Evolutionary conservation across 2,329 filamentous ascomycete genomes (phyloP).

Genomic region (Exophiala bonariae): DNA sequence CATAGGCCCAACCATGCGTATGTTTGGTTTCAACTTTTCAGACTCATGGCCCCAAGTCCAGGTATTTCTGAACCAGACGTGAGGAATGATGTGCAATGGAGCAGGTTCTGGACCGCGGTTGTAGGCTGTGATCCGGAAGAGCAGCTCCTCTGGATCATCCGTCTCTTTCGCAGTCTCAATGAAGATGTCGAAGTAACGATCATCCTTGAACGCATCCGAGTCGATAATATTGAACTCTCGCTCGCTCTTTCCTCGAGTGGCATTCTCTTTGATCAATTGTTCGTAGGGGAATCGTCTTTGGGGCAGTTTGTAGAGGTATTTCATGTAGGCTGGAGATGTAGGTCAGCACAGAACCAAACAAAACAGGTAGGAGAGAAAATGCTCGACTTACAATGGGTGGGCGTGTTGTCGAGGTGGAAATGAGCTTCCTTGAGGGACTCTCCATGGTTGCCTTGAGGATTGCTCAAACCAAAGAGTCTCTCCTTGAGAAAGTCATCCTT

Average conservation of each 20-base stretch:
- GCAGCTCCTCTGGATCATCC: constrained; percentile 85
- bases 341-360: constrained; percentile 17
- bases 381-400: constrained; percentile 52
- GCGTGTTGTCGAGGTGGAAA: constrained; percentile 94
- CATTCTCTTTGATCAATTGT: constrained; percentile 82
- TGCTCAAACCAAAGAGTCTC: constrained; percentile 89
- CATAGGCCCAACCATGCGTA: constrained; percentile 65
- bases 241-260: constrained; percentile 70
- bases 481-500: constrained; percentile 95
- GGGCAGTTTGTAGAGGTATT: constrained; percentile 96
- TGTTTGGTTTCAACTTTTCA: constrained; percentile 74
- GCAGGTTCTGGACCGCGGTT: constrained; percentile 90
- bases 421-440: constrained; percentile 96
- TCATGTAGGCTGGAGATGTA: constrained; percentile 72
- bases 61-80: constrained; percentile 96
- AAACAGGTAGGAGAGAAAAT: not conserved
- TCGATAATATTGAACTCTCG: constrained; percentile 90
- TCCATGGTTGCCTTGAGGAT: constrained; percentile 95
- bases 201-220: constrained; percentile 82
- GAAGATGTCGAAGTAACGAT: constrained; percentile 94
- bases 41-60: constrained; percentile 90
- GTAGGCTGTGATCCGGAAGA: constrained; percentile 95
- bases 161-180: constrained; percentile 94
- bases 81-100: constrained; percentile 88
- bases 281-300: constrained; percentile 91